Conservation (phyloP, 257 asterid genomes). For the Solanum medicagineum region DNA sequence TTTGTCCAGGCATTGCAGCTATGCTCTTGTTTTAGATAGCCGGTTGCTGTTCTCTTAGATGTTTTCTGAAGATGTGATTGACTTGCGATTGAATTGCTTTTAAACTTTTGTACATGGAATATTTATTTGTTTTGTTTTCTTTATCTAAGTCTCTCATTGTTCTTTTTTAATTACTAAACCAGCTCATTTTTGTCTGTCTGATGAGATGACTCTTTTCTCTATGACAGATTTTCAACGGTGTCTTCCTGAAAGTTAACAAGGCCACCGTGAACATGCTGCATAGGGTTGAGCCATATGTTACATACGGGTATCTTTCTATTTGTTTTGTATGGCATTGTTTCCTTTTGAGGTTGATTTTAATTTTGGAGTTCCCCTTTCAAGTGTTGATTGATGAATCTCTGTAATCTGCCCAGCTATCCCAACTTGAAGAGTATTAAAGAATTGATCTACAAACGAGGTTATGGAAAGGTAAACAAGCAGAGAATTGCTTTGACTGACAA, state of each 20-base stretch:
- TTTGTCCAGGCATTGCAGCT: not conserved
- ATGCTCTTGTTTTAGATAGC: not conserved
- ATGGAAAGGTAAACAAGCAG: constrained; percentile 61
- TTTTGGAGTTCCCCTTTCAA: not conserved
- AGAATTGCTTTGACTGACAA: constrained; percentile 65
- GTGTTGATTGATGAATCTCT: not conserved
- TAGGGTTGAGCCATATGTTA: constrained; percentile 70
- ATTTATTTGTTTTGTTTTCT: not conserved
- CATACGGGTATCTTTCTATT: constrained; percentile 35
- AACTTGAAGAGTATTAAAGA: constrained; percentile 60
- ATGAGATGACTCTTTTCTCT: not conserved
- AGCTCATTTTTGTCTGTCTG: not conserved
- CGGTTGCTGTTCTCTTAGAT: not conserved
- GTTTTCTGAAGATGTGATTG: not conserved
- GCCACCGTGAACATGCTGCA: constrained; percentile 69
- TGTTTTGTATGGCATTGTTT: not conserved
- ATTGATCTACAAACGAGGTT: constrained; percentile 65
- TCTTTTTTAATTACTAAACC: not conserved
- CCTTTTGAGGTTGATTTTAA: not conserved
- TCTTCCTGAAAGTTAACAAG: constrained; percentile 63
- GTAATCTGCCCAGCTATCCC: constrained; percentile 31
- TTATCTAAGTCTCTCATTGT: not conserved
- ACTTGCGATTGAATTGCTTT: not conserved
- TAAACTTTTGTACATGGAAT: not conserved
- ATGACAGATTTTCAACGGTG: constrained; percentile 59